Evolutionary conservation across 2,329 filamentous ascomycete genomes (phyloP), one percentile per base, ranked within the genome.

Genomic region (Hypoxylon sp.): DNA sequence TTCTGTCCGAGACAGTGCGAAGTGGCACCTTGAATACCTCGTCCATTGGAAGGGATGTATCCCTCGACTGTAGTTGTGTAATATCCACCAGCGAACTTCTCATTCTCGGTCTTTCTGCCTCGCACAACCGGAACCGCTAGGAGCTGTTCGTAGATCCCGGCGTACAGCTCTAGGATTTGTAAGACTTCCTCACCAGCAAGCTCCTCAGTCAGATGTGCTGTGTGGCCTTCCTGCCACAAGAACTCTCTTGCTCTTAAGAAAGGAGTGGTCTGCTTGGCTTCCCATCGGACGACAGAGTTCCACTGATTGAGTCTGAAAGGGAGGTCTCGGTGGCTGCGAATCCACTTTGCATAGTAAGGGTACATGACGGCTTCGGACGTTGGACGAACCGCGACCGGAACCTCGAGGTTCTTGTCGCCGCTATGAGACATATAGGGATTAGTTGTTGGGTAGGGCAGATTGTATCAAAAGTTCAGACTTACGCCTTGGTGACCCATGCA

Each of bases 51-150:
- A 33, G 96, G 94, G 71, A 99, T 97, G 79, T 97, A 99, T 32
- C 93, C 96, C 81, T 99, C 96, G 49, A 97, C 92, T 1, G 96
- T 99, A 63, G 95, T 97, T 49, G 96, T 98, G 83, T 97, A 99
- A 81, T 95, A 90, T 71, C 94, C 94, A 78, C 96, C 96, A 7
- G 96, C 94, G 73, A 99, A 99, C 82, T 97, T 97, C 83, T 99
- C 96, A 76, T 97, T 97, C 78, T 97, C 93, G 0, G 96, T 99
- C 87, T 99, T 99, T 75, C 68, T 70, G 44, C 96, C 96, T 75
- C 94, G 93, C 67, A 99, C 92, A 11, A 99, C 94, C 32, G 96
- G 96, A 42, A 98, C 93, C 50, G 96, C 96, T 32, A 99, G 89
- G 26, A 99, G 87, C 74, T 99, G 85, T 80, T 97, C 92, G 80